Percentiles rank a stretch among this genome's conserved stretches.
Conservation (phyloP, 23 red algal genomes). For the Cyanidiococcus yangmingshanensis region DNA sequence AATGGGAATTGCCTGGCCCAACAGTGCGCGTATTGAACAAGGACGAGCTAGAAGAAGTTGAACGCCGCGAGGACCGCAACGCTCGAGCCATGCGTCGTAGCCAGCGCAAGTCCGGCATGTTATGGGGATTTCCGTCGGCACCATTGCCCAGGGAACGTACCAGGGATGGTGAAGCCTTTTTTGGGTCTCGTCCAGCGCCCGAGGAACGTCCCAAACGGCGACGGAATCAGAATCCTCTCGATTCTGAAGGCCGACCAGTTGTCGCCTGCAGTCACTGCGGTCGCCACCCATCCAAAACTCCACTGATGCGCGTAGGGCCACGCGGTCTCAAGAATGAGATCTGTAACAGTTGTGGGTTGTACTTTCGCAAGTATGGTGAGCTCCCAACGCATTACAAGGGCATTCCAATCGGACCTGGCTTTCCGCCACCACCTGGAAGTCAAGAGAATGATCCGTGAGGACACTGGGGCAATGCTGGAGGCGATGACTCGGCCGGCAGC, state of each 20-base stretch:
- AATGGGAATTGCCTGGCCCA: background rate
- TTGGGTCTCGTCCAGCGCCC: background rate
- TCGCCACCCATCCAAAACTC: conserved; percentile 12
- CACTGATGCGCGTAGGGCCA: conserved; percentile 5
- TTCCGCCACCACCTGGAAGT: conserved; percentile 12
- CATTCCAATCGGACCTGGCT: background rate
- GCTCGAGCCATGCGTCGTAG: conserved; percentile 15
- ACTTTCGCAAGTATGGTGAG: conserved; percentile 18
- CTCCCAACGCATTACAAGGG: conserved; percentile 8
- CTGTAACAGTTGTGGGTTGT: conserved; percentile 15
- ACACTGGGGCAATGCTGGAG: no score
- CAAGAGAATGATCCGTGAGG: conserved; percentile 7
- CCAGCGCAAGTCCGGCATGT: background rate
- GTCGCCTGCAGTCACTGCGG: conserved; percentile 2
- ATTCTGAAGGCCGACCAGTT: background rate
- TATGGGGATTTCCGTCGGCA: background rate
- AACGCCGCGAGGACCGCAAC: background rate
- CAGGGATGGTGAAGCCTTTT: background rate
- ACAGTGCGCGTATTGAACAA: background rate
- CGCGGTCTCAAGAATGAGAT: conserved; percentile 15
- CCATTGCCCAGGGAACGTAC: background rate
- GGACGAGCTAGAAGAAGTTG: conserved; percentile 8
- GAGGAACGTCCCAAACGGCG: background rate
- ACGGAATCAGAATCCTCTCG: background rate
- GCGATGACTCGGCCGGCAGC: no score